Evolutionary conservation across 2,329 filamentous ascomycete genomes (phyloP).

Genomic region (Xylaria sp.): DNA sequence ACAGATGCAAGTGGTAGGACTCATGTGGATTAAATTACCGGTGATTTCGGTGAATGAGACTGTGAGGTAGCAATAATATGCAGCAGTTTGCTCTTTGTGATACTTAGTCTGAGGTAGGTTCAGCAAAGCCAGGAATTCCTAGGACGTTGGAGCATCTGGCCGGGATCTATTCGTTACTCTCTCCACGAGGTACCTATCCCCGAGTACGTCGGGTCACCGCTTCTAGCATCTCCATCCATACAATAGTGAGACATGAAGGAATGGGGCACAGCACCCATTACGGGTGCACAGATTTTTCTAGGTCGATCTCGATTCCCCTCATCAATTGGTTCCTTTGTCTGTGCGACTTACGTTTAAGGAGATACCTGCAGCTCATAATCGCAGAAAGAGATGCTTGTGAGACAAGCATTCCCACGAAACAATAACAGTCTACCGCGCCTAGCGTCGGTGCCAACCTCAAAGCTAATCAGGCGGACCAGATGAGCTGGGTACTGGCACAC

Average conservation of each 20-base stretch:
- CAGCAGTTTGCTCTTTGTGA: not conserved
- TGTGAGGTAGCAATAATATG: not conserved
- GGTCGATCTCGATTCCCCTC: slow-evolving; percentile 12
- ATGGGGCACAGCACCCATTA: slow-evolving; percentile 25
- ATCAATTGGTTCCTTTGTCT: not conserved
- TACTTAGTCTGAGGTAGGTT: not conserved
- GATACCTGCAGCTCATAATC: not conserved
- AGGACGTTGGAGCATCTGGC: not conserved
- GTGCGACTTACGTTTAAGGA: slow-evolving; percentile 3
- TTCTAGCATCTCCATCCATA: slow-evolving; percentile 15
- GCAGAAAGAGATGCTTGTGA: slow-evolving; percentile 14
- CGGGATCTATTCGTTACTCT: not conserved
- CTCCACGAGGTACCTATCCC: not conserved
- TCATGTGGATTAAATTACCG: not conserved
- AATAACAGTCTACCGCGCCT: slow-evolving; percentile 8
- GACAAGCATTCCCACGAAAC: slow-evolving; percentile 26
- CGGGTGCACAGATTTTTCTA: slow-evolving; percentile 1
- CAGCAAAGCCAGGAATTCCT: slow-evolving; percentile 2
- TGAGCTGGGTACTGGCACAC: slow-evolving; percentile 10
- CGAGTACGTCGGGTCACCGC: slow-evolving; percentile 4
- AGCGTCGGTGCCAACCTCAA: slow-evolving; percentile 22
- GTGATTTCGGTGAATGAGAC: not conserved
- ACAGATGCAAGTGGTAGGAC: not conserved
- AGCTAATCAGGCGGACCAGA: slow-evolving; percentile 14
- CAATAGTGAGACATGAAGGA: slow-evolving; percentile 28